Base-by-base conservation (phyloP, 1,139 yeast species). In the Debaryomyces robertsiae region DNA sequence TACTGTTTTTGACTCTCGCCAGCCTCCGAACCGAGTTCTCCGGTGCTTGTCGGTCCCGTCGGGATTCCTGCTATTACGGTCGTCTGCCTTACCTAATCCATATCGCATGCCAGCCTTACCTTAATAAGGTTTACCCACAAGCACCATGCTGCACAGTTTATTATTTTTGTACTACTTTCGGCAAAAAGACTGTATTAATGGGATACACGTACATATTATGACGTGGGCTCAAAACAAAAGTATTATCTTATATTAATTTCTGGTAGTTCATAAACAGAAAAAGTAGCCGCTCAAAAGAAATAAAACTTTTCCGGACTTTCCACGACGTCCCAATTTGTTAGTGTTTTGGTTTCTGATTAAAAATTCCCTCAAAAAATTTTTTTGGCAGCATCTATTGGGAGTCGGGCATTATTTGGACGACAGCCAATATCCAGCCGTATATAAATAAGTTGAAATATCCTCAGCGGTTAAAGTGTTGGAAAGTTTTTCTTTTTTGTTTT, bases 361-460 rank as follows among this genome's bases (percentile, higher is more conserved):
- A 38, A 45, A 45, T 42, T 45, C 46, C 48, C 48, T 42, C 46
- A 42, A 41, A 31, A 39, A 38, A 39, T 22, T 34, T 36, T 32
- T 28, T 28, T 36, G 43, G 49, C 40, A 33, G 29, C 38, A 39
- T 41, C 44, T 44, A 9, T 27, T 33, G 23, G 14, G 17, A 6
- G 11, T 24, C 30, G 25, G 40, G 22, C 22, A 19, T 19, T 19
- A 28, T 46, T 45, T 46, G 51, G 51, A 36, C 32, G 44, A 43
- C 28, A 38, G 35, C 45, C 35, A 49, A 32, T 25, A 25, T 25
- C 29, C 39, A 33, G 39, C 42, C 43, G 45, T 45, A 45, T 45
- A 45, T 42, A 45, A 45, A 42, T 36, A 36, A 29, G 29, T 25
- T 22, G 25, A 22, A 30, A 34, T 32, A 39, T 39, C 34, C 38